phyloP scores from a whole-genome alignment of 306 rosid genomes.

The Heteromeles arbutifolia region DNA sequence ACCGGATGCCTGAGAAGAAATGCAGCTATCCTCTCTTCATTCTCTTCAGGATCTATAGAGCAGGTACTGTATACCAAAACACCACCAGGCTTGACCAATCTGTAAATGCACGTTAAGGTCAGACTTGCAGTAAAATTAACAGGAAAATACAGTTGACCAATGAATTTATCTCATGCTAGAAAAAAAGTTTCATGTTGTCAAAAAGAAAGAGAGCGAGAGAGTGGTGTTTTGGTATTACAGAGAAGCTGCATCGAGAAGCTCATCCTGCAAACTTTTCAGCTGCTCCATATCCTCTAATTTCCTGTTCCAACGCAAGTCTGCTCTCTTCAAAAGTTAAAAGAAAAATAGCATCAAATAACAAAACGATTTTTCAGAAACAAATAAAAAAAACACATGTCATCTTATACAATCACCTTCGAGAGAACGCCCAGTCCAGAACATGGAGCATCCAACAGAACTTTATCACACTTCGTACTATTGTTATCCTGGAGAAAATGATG shows the following conservation, averaged over 20 bases:
- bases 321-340: slow-evolving; percentile 52
- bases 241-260: slow-evolving; percentile 74
- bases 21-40: slow-evolving; percentile 67
- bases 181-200: neutral
- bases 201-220: neutral
- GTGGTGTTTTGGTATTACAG: slow-evolving; percentile 34
- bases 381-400: neutral
- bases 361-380: neutral
- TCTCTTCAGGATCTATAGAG: slow-evolving; percentile 91
- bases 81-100: slow-evolving; percentile 85
- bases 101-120: slow-evolving; percentile 23
- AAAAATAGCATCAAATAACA: slow-evolving; percentile 6
- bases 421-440: slow-evolving; percentile 93
- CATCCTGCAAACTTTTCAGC: slow-evolving; percentile 68
- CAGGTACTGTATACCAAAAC: slow-evolving; percentile 76
- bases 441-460: slow-evolving; percentile 85
- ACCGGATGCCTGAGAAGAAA: slow-evolving; percentile 82
- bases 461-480: slow-evolving; percentile 39
- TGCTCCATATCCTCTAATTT: slow-evolving; percentile 63
- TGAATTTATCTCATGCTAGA: no score
- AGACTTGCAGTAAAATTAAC: neutral
- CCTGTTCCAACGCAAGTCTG: slow-evolving; percentile 85
- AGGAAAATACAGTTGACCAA: neutral
- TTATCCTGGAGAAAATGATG: slow-evolving; percentile 39
- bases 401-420: slow-evolving; percentile 54